Conservation (phyloP, 805 yeast species). For the Myxozyma mucilagina region DNA sequence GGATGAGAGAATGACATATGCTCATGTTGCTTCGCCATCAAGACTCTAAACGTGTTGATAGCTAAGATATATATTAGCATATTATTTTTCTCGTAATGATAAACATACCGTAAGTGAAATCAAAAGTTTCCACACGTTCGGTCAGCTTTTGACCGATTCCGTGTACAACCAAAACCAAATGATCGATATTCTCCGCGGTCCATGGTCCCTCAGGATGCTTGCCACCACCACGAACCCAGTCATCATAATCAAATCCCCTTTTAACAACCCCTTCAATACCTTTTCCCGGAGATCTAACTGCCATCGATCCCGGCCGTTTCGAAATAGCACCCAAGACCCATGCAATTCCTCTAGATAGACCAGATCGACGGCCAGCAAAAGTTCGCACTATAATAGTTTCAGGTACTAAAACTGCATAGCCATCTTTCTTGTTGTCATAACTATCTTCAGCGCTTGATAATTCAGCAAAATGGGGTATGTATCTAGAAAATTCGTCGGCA, state of each 20-base stretch:
- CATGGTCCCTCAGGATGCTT: constrained; percentile 16
- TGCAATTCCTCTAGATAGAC: constrained; percentile 17
- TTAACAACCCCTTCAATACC: constrained; percentile 31
- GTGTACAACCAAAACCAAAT: constrained; percentile 79
- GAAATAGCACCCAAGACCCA: constrained; percentile 28
- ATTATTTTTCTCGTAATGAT: not conserved
- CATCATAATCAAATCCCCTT: constrained; percentile 39
- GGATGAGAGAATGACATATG: constrained; percentile 27
- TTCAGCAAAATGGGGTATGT: constrained; percentile 14
- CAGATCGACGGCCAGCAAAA: constrained; percentile 24
- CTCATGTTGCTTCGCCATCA: constrained; percentile 36
- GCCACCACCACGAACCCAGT: constrained; percentile 32
- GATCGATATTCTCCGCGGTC: constrained; percentile 43
- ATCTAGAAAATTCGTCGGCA: constrained; percentile 11
- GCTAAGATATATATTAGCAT: constrained; percentile 28
- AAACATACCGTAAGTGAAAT: constrained; percentile 69
- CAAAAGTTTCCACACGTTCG: constrained; percentile 72
- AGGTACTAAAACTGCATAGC: constrained; percentile 23
- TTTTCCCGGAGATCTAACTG: constrained; percentile 17
- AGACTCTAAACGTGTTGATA: constrained; percentile 43
- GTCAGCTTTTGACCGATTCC: constrained; percentile 94
- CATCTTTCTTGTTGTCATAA: constrained; percentile 13
- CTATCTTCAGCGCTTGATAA: constrained; percentile 11
- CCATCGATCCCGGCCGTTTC: constrained; percentile 16
- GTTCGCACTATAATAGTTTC: constrained; percentile 21